phyloP scores from a whole-genome alignment of 2,329 filamentous ascomycete genomes.

The Pseudogymnoascus sp. region DNA sequence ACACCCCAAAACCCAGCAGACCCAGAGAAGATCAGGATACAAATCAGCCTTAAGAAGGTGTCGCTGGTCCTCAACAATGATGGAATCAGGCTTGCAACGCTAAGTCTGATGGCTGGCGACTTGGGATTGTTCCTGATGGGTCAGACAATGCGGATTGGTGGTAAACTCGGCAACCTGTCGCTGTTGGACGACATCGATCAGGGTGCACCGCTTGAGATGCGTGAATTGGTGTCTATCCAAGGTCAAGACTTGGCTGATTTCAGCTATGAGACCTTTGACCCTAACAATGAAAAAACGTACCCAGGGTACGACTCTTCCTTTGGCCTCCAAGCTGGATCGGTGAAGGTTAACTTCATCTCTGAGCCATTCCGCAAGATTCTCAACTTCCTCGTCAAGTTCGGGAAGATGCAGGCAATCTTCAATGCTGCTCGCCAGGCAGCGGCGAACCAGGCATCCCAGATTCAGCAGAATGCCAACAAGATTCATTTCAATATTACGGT shows the following conservation, averaged over 20 bases:
- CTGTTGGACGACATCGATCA: slow-evolving; percentile 91
- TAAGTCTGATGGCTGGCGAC: slow-evolving; percentile 87
- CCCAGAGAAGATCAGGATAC: slow-evolving; percentile 64
- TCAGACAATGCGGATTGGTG: slow-evolving; percentile 78
- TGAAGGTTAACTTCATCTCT: slow-evolving; percentile 94
- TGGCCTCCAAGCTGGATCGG: slow-evolving; percentile 81
- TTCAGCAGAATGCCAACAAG: slow-evolving; percentile 81
- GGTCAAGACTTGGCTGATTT: slow-evolving; percentile 95
- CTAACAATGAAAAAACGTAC: slow-evolving; percentile 59
- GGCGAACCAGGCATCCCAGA: slow-evolving; percentile 83
- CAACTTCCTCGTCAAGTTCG: slow-evolving; percentile 96
- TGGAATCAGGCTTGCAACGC: slow-evolving; percentile 83
- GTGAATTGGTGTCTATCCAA: slow-evolving; percentile 87
- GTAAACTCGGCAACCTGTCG: slow-evolving; percentile 77
- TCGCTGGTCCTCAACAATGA: slow-evolving; percentile 95
- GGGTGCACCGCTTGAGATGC: slow-evolving; percentile 70
- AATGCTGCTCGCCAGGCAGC: slow-evolving; percentile 94
- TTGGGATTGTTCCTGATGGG: slow-evolving; percentile 82
- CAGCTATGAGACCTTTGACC: slow-evolving; percentile 91
- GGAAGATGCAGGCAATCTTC: slow-evolving; percentile 98
- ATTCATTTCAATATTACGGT: slow-evolving; percentile 92
- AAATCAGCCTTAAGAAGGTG: slow-evolving; percentile 88
- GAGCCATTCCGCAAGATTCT: slow-evolving; percentile 98
- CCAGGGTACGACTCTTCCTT: slow-evolving; percentile 93
- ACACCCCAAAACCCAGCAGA: slow-evolving; percentile 29